Conservation (phyloP, 805 yeast genomes). For the Blastobotrys muscicola region DNA sequence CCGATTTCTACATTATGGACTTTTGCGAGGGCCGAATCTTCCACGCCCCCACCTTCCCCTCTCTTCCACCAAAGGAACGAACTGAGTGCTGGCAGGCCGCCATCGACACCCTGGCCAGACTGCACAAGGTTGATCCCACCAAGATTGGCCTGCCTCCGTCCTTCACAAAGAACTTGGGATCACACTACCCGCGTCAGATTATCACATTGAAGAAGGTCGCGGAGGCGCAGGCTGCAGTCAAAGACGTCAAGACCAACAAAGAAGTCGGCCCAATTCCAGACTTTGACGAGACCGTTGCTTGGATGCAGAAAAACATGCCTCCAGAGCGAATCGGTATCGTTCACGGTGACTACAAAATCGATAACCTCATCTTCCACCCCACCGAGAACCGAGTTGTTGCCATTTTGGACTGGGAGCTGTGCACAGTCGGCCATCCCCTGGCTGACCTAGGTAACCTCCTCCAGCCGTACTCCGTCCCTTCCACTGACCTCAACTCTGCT, state of each 20-base stretch:
- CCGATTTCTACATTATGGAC: conserved; percentile 53
- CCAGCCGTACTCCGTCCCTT: conserved; percentile 43
- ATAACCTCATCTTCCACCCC: conserved; percentile 54
- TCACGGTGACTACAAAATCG: conserved; percentile 58
- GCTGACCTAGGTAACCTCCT: conserved; percentile 52
- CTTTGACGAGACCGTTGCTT: conserved; percentile 34
- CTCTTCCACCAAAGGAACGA: conserved; percentile 24
- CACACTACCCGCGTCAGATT: conserved; percentile 45
- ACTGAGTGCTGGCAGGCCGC: conserved; percentile 38
- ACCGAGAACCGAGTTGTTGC: conserved; percentile 41
- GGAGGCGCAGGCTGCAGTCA: conserved; percentile 27
- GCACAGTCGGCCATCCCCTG: conserved; percentile 56
- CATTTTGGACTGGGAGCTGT: conserved; percentile 56
- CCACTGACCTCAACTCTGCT: background rate
- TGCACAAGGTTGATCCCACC: conserved; percentile 41
- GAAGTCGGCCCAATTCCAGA: conserved; percentile 40
- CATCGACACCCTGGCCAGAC: conserved; percentile 37
- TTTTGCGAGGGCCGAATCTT: conserved; percentile 48
- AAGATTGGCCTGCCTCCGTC: conserved; percentile 37
- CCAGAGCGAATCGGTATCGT: conserved; percentile 38
- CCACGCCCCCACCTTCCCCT: conserved; percentile 42
- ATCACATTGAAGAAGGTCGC: conserved; percentile 39
- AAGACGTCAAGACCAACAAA: conserved; percentile 21
- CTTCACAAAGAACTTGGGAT: conserved; percentile 31
- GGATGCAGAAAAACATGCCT: conserved; percentile 39